These are phyloP conservation scores for Lonicera japonica DNA, from an alignment of 129 eudicot species.

Conservation along the genomic window DNA sequence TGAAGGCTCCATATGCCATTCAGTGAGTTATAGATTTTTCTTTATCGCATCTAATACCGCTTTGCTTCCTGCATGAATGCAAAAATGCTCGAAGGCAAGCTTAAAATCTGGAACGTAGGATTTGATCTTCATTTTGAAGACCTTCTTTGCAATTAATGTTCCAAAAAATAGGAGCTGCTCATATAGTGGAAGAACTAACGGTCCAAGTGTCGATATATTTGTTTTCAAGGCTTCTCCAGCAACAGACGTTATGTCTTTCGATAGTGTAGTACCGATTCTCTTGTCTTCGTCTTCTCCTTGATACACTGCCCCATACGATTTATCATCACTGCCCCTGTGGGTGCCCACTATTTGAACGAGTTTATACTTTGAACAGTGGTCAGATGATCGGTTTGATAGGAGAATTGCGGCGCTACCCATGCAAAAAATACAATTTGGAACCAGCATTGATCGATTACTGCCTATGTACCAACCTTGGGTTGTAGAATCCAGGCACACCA, in stretches of 20 bases:
- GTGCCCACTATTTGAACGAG: slow-evolving; percentile 33
- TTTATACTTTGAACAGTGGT: slow-evolving; percentile 33
- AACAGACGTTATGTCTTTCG: slow-evolving; percentile 33
- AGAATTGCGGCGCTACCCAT: slow-evolving; percentile 42
- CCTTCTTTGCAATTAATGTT: slow-evolving; percentile 22
- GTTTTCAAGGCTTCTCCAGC: slow-evolving; percentile 33
- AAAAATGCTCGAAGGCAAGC: slow-evolving; percentile 38
- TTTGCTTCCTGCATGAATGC: slow-evolving; percentile 35
- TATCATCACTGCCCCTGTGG: slow-evolving; percentile 35
- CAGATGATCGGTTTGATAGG: slow-evolving; percentile 29
- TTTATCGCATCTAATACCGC: slow-evolving; percentile 34
- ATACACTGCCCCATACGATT: slow-evolving; percentile 25
- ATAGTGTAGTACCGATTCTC: slow-evolving; percentile 21
- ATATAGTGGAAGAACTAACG: slow-evolving; percentile 30
- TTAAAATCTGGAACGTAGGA: slow-evolving; percentile 38
- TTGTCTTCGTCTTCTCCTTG: slow-evolving; percentile 23
- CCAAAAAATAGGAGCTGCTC: slow-evolving; percentile 29
- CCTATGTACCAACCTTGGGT: slow-evolving; percentile 33
- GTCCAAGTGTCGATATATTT: slow-evolving; percentile 32
- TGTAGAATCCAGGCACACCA: slow-evolving; percentile 34
- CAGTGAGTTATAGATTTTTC: slow-evolving; percentile 26
- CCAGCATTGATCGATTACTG: too few species aligned
- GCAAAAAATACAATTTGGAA: slow-evolving; percentile 33
- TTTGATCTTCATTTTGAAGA: slow-evolving; percentile 28
- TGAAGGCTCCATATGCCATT: slow-evolving; percentile 42